Evolutionary conservation across 306 rosid species (phyloP).

Genomic region (Rubus parviflorus): DNA sequence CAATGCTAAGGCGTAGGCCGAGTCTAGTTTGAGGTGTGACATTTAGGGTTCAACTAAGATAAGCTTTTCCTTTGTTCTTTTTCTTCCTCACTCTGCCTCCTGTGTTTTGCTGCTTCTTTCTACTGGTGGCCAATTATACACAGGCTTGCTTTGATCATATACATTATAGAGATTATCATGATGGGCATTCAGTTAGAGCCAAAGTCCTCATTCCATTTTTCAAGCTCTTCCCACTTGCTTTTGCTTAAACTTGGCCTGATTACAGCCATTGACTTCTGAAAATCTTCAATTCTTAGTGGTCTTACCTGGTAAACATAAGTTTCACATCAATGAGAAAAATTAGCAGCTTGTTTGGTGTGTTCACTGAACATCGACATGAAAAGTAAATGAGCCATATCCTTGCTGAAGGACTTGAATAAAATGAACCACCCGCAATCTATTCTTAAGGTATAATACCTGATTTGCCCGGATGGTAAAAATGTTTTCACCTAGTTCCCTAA

Average conservation of each 20-base stretch:
- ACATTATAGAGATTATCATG: neutral
- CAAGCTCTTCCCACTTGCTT: conserved; percentile 93
- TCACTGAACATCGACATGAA: neutral
- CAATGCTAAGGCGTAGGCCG: neutral
- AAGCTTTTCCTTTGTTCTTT: neutral
- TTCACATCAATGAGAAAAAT: neutral
- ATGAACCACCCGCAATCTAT: neutral
- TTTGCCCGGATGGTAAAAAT: conserved; percentile 79
- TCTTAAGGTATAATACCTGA: conserved; percentile 55
- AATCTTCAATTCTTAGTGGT: conserved; percentile 72
- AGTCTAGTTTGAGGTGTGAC: conserved; percentile 3
- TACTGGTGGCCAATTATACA: neutral
- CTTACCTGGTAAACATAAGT: conserved; percentile 50
- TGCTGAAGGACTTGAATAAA: neutral
- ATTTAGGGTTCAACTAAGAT: neutral
- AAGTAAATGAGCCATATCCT: neutral
- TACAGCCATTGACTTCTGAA: conserved; percentile 71
- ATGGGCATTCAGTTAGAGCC: conserved; percentile 69
- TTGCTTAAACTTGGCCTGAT: conserved; percentile 92
- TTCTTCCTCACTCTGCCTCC: neutral
- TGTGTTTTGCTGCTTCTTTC: neutral
- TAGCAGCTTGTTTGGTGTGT: neutral
- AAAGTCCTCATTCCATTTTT: conserved; percentile 81
- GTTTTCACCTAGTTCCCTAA: conserved; percentile 84
- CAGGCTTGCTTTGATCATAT: neutral